Evolutionary conservation across 2,329 filamentous ascomycete genomes (phyloP), one percentile per base, ranked within the genome.

Genomic region (Mycogone perniciosa): DNA sequence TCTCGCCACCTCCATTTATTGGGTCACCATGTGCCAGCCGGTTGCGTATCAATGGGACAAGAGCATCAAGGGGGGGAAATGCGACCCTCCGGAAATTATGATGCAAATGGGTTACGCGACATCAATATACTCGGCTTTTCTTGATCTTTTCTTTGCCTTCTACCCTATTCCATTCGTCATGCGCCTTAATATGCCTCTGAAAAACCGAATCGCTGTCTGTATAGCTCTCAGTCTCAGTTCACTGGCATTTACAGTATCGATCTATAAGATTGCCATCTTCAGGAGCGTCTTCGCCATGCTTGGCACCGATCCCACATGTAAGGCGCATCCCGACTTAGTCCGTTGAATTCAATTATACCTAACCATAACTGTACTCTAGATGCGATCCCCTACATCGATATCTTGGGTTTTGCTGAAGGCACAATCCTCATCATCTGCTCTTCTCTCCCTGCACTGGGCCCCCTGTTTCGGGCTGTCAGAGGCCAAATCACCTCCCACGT

Each of bases 241-340:
- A 5, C 27, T 61, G 35, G 60, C 58, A 3, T 62, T 51, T 8
- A 51, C 59, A 13, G 26, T 62, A 8, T 62, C 60, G 1, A 56
- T 62, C 6, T 62, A 62, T 56, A 62, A 62, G 46, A 51, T 62
- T 20, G 47, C 57, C 7, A 56, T 62, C 11, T 62, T 62, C 43
- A 52, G 54, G 3, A 42, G 50, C 11, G 53, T 61, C 7, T 62
- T 62, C 35, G 38, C 54, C n/a, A 49, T 56, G n/a, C 50, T 62
- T 7, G 56, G 54, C 1, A 27, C 47, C 10, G 57, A 62, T 33
- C 57, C 54, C 4, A 62, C 60, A 27, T 62, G 60, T 62, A 51
- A 55, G 58, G 51, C 6, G 11, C 11, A 9, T 35, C 10, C 31
- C 8, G 8, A 35, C 9, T 9, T 20, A 29, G 31, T 27, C 31